These are phyloP conservation scores for Coemansia furcata DNA, from an alignment of 192 early-diverging fungal genomes.

Conservation along the genomic window DNA sequence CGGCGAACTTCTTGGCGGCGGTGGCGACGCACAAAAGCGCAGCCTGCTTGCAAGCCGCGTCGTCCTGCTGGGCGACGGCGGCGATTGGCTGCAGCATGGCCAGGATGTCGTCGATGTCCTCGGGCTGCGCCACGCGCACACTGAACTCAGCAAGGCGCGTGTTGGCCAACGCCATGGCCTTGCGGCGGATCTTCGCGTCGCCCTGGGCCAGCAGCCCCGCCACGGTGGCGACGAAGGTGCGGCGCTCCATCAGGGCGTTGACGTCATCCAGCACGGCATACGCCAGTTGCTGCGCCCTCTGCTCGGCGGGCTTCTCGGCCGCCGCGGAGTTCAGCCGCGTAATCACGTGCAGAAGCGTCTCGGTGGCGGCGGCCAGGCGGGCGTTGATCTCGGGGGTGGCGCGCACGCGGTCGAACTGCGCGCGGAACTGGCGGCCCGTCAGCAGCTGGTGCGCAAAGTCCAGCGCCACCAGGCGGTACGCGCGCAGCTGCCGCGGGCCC, in stretches of 20 bases:
- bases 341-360: constrained; percentile 24
- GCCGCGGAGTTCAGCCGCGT: constrained; percentile 23
- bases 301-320: constrained; percentile 12
- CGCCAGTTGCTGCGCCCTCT: constrained; percentile 54
- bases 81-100: constrained; percentile 32
- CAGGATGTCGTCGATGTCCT: constrained; percentile 35
- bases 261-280: constrained; percentile 74
- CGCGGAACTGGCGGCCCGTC: constrained; percentile 38
- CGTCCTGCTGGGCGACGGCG: constrained; percentile 7
- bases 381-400: constrained; percentile 14
- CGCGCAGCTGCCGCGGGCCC: constrained; percentile 28
- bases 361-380: constrained; percentile 8
- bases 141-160: constrained; percentile 59
- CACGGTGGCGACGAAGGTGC: constrained; percentile 73
- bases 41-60: constrained; percentile 66
- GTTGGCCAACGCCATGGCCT: constrained; percentile 74
- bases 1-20: constrained; percentile 65
- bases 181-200: constrained; percentile 66
- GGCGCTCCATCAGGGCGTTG: constrained; percentile 71
- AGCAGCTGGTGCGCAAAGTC: constrained; percentile 50
- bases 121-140: background rate
- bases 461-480: constrained; percentile 42
- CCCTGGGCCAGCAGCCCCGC: constrained; percentile 58
- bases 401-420: constrained; percentile 3
- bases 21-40: constrained; percentile 78